Conservation (phyloP, 192 early-diverging fungal genomes). For the Podila epicladia region DNA sequence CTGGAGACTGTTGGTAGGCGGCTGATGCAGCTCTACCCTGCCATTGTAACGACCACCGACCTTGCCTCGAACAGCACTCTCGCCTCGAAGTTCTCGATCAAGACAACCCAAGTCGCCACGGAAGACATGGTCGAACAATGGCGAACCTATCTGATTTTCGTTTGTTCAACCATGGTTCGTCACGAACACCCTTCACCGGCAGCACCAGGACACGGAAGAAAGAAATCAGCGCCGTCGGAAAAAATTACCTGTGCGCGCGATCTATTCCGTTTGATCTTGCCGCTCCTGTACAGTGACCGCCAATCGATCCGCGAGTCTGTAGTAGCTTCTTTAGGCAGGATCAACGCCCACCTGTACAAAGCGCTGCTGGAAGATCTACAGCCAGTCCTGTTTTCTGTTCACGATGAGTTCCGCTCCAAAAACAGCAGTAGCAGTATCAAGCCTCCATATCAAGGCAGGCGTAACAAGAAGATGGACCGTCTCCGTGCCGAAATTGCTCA, state of each 20-base stretch:
- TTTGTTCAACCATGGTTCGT: constrained; percentile 70
- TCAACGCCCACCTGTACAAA: constrained; percentile 73
- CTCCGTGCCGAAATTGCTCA: constrained; percentile 79
- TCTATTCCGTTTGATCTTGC: constrained; percentile 72
- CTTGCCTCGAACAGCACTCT: constrained; percentile 53
- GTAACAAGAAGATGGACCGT: constrained; percentile 71
- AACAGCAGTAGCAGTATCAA: constrained; percentile 35
- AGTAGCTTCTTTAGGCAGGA: constrained; percentile 70
- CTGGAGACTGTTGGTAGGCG: constrained; percentile 67
- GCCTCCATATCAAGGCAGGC: constrained; percentile 65
- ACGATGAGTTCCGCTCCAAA: constrained; percentile 71
- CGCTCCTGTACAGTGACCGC: constrained; percentile 75
- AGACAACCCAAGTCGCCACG: constrained; percentile 54
- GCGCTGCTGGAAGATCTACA: constrained; percentile 75
- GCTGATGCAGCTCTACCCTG: constrained; percentile 69
- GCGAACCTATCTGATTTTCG: constrained; percentile 76
- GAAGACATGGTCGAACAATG: constrained; percentile 80
- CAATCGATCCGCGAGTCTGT: constrained; percentile 72
- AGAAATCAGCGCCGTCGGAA: constrained; percentile 56
- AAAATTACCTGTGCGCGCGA: constrained; percentile 61
- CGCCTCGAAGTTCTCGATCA: constrained; percentile 61
- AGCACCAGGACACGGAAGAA: constrained; percentile 52
- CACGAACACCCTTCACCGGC: constrained; percentile 50
- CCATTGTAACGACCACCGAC: constrained; percentile 66
- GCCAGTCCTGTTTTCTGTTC: constrained; percentile 60